phyloP scores from a whole-genome alignment of 495 filamentous ascomycete species.

The Annulohypoxylon stygium region DNA sequence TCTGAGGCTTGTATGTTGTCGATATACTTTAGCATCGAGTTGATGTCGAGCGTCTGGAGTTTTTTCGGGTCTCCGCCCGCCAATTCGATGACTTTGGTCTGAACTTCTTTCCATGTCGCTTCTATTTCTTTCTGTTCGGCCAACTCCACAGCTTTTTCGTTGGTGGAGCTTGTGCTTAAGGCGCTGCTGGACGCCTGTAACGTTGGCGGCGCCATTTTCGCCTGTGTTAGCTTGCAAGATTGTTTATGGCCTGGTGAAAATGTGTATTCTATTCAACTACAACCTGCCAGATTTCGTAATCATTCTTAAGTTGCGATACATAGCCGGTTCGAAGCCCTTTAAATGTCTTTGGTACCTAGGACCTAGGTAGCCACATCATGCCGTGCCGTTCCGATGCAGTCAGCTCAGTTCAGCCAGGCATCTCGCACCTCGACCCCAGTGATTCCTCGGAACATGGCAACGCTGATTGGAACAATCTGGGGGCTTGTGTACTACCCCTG shows the following conservation, averaged over 20 bases:
- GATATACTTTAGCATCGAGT: slow-evolving; percentile 52
- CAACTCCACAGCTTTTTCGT: slow-evolving; percentile 45
- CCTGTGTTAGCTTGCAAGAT: neutral
- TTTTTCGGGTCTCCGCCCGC: slow-evolving; percentile 53
- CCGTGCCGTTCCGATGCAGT: neutral
- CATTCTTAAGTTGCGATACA: slow-evolving; percentile 13
- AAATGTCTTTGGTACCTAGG: slow-evolving; percentile 14
- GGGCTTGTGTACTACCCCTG: slow-evolving; percentile 22
- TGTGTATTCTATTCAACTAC: neutral
- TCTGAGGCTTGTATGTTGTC: slow-evolving; percentile 48
- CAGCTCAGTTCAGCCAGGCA: slow-evolving; percentile 5
- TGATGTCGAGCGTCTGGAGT: slow-evolving; percentile 51
- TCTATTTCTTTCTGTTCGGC: slow-evolving; percentile 55
- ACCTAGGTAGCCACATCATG: slow-evolving; percentile 12
- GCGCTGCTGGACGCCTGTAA: slow-evolving; percentile 40
- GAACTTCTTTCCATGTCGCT: slow-evolving; percentile 56
- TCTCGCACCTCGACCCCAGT: neutral
- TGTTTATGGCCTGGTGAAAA: slow-evolving; percentile 2
- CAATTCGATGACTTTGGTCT: slow-evolving; percentile 54
- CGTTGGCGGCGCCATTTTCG: slow-evolving; percentile 43
- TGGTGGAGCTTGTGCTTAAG: slow-evolving; percentile 39
- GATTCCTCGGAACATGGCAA: neutral
- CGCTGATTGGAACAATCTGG: slow-evolving; percentile 37
- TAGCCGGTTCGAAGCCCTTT: slow-evolving; percentile 15
- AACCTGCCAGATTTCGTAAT: neutral